A percentile compares a stretch with the other conserved stretches of the same genome.
Conservation (phyloP, 306 rosid genomes). For the Ammopiptanthus mongolicus region DNA sequence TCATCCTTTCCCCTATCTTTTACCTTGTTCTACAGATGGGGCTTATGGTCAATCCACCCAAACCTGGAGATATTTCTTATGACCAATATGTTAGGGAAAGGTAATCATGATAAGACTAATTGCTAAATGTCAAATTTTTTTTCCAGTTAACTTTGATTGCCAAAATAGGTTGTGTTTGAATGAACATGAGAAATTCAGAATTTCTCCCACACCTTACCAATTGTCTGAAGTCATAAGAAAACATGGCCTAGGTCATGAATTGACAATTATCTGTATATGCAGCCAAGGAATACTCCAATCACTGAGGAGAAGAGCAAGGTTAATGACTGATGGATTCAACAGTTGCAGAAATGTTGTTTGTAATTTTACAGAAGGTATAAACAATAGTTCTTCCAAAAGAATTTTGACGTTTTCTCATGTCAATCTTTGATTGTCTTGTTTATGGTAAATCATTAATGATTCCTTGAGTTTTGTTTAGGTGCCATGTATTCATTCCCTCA, state of each 20-base stretch:
- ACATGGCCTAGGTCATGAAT: slow-evolving; percentile 7
- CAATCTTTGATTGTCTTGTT: neutral
- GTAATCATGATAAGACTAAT: slow-evolving; percentile 38
- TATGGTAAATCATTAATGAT: slow-evolving; percentile 5
- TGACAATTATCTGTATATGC: slow-evolving; percentile 29
- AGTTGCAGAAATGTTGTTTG: slow-evolving; percentile 96
- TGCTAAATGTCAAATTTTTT: neutral
- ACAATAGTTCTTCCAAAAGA: neutral
- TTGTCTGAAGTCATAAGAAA: neutral
- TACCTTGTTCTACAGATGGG: slow-evolving; percentile 74
- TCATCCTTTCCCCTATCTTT: slow-evolving; percentile 15
- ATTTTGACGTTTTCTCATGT: neutral
- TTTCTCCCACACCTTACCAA: slow-evolving; percentile 3
- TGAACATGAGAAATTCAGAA: neutral
- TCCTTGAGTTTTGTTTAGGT: slow-evolving; percentile 49
- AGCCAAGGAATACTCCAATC: slow-evolving; percentile 92
- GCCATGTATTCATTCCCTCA: slow-evolving; percentile 99
- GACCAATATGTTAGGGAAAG: slow-evolving; percentile 83
- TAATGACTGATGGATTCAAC: slow-evolving; percentile 99
- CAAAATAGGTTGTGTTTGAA: neutral
- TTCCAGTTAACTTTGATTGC: neutral
- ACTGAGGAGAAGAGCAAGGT: slow-evolving; percentile 83
- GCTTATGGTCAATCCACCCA: slow-evolving; percentile 85
- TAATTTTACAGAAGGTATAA: slow-evolving; percentile 94
- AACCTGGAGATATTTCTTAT: slow-evolving; percentile 93